Evolutionary conservation across 148 eudicot species (phyloP), one percentile per base, ranked within the genome.

Genomic region (Rheum nobile): DNA sequence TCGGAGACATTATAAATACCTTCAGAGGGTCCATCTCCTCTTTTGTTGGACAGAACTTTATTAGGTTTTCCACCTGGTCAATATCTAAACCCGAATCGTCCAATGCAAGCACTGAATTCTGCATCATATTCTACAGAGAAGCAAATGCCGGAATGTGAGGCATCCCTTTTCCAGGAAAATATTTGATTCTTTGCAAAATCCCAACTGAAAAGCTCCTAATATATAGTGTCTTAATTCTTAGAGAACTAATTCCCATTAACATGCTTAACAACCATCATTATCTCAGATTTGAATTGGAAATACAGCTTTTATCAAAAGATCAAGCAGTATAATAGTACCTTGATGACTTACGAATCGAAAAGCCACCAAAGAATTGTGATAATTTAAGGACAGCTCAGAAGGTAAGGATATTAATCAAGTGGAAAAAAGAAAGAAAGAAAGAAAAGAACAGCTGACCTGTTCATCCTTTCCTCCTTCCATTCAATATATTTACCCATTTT

Each of bases 41-140:
- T 79, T 88, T 86, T 16, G 86, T 86, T 55, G 91, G 91, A 77
- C 91, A 88, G 75, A 88, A 88, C 78, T 88, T 88, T 50, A 85
- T 82, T 35, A 88, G 83, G 77, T 88, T 88, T 12, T 88, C 91
- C 74, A 88, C 89, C 81, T 86, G 91, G 75, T 88, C 89, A 67
- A 79, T 46, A 57, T 88, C 91, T 75, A 88, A 75, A 43, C 86
- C 85, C n/a, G 86, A 79, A 75, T 88, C 89, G 59, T 88, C 91
- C 85, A 88, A 81, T 35, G 88, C 80, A 79, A 88, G 89, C 63
- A 86, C 79, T 31, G 86, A 86, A 75, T 75, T 81, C 91, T 88
- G 87, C 37, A 71, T 67, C 44, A 52, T 32, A 61, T 21, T 17
- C 47, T 42, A 37, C 3, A 80, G 11, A 38, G 26, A 67, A 9